phyloP scores from a whole-genome alignment of 2,329 filamentous ascomycete species.

The Emergomyces orientalis region DNA sequence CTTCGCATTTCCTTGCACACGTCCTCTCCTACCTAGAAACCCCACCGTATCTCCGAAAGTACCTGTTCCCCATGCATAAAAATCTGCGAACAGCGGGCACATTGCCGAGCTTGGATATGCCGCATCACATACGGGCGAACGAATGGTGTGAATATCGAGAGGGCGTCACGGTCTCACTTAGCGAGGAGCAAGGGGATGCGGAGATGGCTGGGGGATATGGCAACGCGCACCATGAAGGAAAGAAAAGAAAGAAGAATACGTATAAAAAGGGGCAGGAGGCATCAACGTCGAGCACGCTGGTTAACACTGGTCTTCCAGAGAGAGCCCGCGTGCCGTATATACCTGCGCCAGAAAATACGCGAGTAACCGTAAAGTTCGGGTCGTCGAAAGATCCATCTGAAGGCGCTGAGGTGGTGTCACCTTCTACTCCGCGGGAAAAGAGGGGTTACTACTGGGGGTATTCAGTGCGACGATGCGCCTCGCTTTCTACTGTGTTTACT shows the following conservation, averaged over 20 bases:
- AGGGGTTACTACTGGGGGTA: conserved; percentile 85
- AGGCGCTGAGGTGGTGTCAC: conserved; percentile 54
- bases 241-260: conserved; percentile 11
- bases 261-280: conserved; percentile 31
- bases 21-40: conserved; percentile 74
- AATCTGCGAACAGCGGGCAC: conserved; percentile 65
- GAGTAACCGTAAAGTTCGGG: conserved; percentile 62
- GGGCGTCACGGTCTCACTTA: conserved; percentile 54
- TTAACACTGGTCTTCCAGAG: conserved; percentile 43
- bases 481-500: conserved; percentile 65
- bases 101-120: conserved; percentile 71
- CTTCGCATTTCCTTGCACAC: conserved; percentile 70
- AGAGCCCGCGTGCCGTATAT: conserved; percentile 47
- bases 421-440: conserved; percentile 60
- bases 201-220: neutral
- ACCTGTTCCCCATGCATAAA: conserved; percentile 67
- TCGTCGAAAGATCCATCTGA: conserved; percentile 28
- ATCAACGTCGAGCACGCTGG: conserved; percentile 24
- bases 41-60: conserved; percentile 68
- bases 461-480: conserved; percentile 54
- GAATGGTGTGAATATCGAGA: conserved; percentile 76
- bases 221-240: neutral
- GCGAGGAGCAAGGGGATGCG: conserved; percentile 23
- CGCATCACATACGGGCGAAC: conserved; percentile 65
- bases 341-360: conserved; percentile 56